Base-by-base conservation (phyloP, 257 asterid genomes). In the Hygrophila difformis region DNA sequence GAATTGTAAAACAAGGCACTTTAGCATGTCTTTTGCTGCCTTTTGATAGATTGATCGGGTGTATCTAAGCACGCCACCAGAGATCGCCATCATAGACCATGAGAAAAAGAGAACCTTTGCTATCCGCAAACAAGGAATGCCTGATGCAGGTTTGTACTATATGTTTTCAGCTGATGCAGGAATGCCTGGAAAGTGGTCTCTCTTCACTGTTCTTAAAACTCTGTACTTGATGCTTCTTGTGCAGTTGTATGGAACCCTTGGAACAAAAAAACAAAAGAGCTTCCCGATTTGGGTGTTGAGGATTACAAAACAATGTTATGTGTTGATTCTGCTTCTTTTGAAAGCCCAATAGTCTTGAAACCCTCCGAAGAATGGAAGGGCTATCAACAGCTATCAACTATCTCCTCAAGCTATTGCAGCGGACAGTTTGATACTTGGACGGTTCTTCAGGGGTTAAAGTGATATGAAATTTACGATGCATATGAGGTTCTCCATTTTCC, bases 211-310 rank as follows among this genome's bases (percentile, higher is more conserved):
- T 33, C 37, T 33, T 2, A 33, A 33, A 9, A 12, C 3, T 5
- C 12, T 6, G 37, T 5, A 5, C 37, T 24, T n/a, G 8, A 36
- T 65, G 31, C 19, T n/a, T n/a, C n/a, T n/a, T 45, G 16, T 57
- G 59, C 81, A 84, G 93, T 67, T 61, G 73, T 84, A 44, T 81
- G 95, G 95, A 84, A 84, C 62, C 95, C 95, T 49, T 84, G 95
- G 93, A 91, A 84, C 72, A 84, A 81, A 69, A 81, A 73, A 57
- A 74, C 87, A 11, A 81, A 84, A 74, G 61, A 87, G 48, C 75
- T 81, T 43, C 74, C 80, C 1, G 91, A 84, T 72, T 52, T 84
- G 29, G 87, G 93, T 0, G 84, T 69, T 46, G 85, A 65, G 24
- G 87, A 79, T 58, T 83, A 74, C 70, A 79, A 79, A 63, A 66